Evolutionary conservation across 1,139 yeast genomes (phyloP).

Genomic region (Diutina rugosa): DNA sequence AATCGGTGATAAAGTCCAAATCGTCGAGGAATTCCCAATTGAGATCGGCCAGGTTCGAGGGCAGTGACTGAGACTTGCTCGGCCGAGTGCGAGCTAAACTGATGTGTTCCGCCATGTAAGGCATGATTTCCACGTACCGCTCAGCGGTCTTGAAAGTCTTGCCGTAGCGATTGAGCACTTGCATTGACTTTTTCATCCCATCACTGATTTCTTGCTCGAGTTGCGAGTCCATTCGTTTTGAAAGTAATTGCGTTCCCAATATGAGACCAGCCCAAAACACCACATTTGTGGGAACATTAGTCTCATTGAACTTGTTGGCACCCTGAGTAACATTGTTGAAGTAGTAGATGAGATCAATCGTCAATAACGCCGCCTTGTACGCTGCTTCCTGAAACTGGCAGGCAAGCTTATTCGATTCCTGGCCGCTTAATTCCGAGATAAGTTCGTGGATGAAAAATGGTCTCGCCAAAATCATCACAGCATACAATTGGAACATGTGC

Average conservation of each 20-base stretch:
- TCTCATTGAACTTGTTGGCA: background rate
- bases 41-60: conserved; percentile 3
- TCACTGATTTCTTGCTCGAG: conserved; percentile 6
- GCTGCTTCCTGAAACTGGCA: conserved; percentile 10
- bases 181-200: conserved; percentile 7
- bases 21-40: conserved; percentile 7
- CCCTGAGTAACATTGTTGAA: background rate
- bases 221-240: background rate
- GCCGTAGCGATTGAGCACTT: conserved; percentile 9
- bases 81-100: conserved; percentile 4
- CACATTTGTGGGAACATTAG: background rate
- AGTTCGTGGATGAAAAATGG: conserved; percentile 14
- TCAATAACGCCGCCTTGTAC: conserved; percentile 8
- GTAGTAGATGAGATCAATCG: conserved; percentile 8
- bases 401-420: conserved; percentile 14
- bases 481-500: conserved; percentile 4
- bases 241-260: background rate
- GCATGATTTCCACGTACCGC: conserved; percentile 9
- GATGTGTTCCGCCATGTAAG: conserved; percentile 9
- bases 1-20: conserved; percentile 8
- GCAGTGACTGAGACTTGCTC: background rate
- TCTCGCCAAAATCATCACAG: conserved; percentile 3
- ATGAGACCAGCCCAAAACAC: background rate
- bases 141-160: conserved; percentile 9
- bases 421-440: conserved; percentile 15